These are phyloP conservation scores for Yarrowia sp. DNA, from an alignment of 805 yeast genomes.

Conservation along the genomic window DNA sequence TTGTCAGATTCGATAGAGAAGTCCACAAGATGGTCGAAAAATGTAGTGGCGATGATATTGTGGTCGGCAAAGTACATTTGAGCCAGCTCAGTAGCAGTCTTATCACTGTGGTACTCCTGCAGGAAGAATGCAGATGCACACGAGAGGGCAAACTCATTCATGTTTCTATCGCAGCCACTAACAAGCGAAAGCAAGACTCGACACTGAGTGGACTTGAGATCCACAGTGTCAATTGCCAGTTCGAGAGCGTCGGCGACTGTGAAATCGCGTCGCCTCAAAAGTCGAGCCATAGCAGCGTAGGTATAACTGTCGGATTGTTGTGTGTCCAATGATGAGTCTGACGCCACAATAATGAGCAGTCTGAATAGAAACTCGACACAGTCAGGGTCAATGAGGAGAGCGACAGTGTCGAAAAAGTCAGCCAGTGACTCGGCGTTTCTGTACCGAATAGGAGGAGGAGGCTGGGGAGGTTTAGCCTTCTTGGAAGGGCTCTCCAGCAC, in stretches of 20 bases:
- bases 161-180: neutral
- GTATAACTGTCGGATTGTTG: conserved; percentile 6
- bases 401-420: conserved; percentile 6
- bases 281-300: conserved; percentile 5
- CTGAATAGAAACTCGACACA: conserved; percentile 7
- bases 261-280: neutral
- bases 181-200: neutral
- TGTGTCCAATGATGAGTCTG: conserved; percentile 16
- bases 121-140: neutral
- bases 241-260: neutral
- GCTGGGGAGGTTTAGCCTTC: neutral
- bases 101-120: neutral
- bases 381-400: neutral
- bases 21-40: neutral
- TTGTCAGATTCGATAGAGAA: neutral
- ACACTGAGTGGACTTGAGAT: conserved; percentile 5
- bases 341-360: conserved; percentile 3
- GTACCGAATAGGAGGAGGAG: conserved; percentile 18
- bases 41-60: neutral
- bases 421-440: neutral
- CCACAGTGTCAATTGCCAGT: neutral
- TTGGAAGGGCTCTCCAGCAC: neutral
- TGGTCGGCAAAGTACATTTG: neutral
- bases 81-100: neutral
- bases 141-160: neutral